phyloP scores from a whole-genome alignment of 257 asterid species.

The Linaria vulgaris region DNA sequence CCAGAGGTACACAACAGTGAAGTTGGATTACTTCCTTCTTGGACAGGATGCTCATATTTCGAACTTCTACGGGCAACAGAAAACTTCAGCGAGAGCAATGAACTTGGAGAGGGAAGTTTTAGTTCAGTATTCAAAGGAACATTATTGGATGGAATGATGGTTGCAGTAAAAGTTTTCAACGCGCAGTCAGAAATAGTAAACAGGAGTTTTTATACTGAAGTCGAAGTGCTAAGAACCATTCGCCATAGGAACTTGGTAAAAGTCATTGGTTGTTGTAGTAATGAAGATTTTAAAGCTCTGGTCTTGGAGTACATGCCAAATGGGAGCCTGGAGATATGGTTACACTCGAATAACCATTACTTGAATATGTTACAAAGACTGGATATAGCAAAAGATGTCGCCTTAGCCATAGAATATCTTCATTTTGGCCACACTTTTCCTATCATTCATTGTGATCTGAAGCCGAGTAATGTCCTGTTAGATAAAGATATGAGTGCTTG shows the following conservation, averaged over 20 bases:
- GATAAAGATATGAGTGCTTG: conserved; percentile 38
- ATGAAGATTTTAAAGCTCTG: conserved; percentile 25
- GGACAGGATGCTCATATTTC: conserved; percentile 11
- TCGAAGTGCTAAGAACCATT: conserved; percentile 32
- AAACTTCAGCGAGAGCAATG: conserved; percentile 30
- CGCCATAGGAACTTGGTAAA: conserved; percentile 41
- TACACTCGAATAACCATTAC: conserved; percentile 2
- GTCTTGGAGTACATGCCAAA: conserved; percentile 42
- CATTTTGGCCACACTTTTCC: conserved; percentile 34
- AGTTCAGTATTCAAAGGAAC: conserved; percentile 37
- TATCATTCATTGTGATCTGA: conserved; percentile 41
- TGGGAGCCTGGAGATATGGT: conserved; percentile 39
- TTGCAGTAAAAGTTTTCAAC: conserved; percentile 39
- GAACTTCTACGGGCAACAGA: conserved; percentile 36
- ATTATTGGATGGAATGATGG: conserved; percentile 27
- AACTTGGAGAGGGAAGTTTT: conserved; percentile 40
- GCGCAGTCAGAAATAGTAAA: conserved; percentile 20
- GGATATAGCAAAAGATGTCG: conserved; percentile 38
- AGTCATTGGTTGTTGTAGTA: conserved; percentile 38
- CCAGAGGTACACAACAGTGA: not conserved
- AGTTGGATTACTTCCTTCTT: too few species aligned
- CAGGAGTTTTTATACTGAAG: conserved; percentile 36
- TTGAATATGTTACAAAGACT: conserved; percentile 28
- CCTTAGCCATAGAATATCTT: conserved; percentile 41
- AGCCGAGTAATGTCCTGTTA: conserved; percentile 37